Base-by-base conservation (phyloP, 202 grass and related monocot genomes). In the Zizania palustris region DNA sequence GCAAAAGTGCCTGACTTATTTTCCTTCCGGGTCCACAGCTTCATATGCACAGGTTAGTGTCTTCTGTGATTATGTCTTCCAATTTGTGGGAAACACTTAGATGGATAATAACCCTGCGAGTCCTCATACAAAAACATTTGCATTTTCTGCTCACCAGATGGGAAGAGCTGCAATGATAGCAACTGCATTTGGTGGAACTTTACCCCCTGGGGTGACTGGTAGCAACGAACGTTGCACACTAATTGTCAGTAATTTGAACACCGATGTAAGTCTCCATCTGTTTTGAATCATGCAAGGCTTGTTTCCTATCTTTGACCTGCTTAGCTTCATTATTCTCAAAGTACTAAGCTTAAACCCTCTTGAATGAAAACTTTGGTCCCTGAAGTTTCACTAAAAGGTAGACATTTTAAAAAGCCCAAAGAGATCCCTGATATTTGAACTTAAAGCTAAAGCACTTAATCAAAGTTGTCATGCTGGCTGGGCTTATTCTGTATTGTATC, bases 201-300 rank as follows among this genome's bases (percentile, higher is more conserved):
- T 88, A 37, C 86, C 86, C 42, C 65, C 68, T 45, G 86, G 86
- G 34, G 71, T 88, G 60, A 72, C 65, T 53, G 86, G 91, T 83
- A 84, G 87, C 61, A 93, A 93, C 19, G 91, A 93, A 72, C 83
- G 91, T 63, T 93, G 87, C 79, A 93, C 91, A 43, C 73, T 93
- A 11, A 85, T 93, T 78, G 91, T 88, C 61, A 93, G 87, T 85
- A 93, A 93, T 74, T 88, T 93, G 72, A 90, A 93, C 65, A 75
- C 85, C 63, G 91, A 90, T 63, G 88, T 93, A 93, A 93, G 88
- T 45, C 28, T 65, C 44, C 11, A 48, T 11, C 58, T 79, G n/a
- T 69, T 78, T 38, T 84, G 58, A 59, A 19, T 11, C 20, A 20
- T 75, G 6, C 18, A 15, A 56, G 33, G 4, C 60, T 37, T 57